Conservation (phyloP, 208 protist species). For the Leptomonas seymouri region DNA sequence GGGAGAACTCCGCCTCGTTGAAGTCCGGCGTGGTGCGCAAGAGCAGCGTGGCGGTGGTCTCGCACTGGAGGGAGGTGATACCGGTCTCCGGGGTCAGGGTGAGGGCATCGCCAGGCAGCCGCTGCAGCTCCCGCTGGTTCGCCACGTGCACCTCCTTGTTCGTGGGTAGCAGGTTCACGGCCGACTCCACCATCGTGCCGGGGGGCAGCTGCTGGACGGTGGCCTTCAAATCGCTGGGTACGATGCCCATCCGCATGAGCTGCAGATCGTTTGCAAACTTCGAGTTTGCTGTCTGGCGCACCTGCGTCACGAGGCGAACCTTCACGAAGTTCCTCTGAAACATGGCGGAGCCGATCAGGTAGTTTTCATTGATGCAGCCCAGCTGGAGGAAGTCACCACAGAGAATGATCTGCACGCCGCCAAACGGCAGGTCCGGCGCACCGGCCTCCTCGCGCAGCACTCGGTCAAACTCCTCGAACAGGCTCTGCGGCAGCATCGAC, state of each 20-base stretch:
- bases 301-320: slow-evolving; percentile 73
- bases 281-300: slow-evolving; percentile 63
- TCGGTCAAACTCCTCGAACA: slow-evolving; percentile 91
- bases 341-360: slow-evolving; percentile 65
- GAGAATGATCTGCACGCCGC: slow-evolving; percentile 93
- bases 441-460: slow-evolving; percentile 81
- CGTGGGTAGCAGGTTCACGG: slow-evolving; percentile 85
- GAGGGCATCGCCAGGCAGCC: slow-evolving; percentile 71
- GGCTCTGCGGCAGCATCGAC: slow-evolving; percentile 84
- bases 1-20: slow-evolving; percentile 66
- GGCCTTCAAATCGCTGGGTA: slow-evolving; percentile 56
- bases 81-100: slow-evolving; percentile 76
- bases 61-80: slow-evolving; percentile 80
- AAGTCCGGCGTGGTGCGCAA: slow-evolving; percentile 79
- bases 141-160: slow-evolving; percentile 88
- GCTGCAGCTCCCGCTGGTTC: slow-evolving; percentile 72
- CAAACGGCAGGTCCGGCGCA: slow-evolving; percentile 88
- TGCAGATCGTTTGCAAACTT: slow-evolving; percentile 77
- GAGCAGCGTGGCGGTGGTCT: slow-evolving; percentile 79
- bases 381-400: slow-evolving; percentile 95
- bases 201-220: slow-evolving; percentile 81
- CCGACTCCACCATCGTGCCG: slow-evolving; percentile 82
- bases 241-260: slow-evolving; percentile 73
- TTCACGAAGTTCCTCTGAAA: slow-evolving; percentile 84
- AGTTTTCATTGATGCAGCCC: slow-evolving; percentile 84